Evolutionary conservation across 495 filamentous ascomycete species (phyloP).

Genomic region (Talaromyces trachyspermus): DNA sequence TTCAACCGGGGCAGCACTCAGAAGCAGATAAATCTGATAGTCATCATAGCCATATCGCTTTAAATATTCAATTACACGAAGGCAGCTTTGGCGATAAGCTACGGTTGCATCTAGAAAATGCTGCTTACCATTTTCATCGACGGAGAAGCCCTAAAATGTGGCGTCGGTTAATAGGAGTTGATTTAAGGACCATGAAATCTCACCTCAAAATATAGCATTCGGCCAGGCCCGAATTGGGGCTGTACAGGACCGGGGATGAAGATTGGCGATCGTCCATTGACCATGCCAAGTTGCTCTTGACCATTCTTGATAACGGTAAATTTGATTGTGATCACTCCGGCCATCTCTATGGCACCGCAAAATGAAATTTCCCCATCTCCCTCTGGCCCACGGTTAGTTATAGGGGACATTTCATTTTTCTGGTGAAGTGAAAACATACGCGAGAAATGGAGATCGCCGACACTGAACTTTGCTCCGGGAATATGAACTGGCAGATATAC

Average conservation of each 20-base stretch:
- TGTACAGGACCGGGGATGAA: constrained; percentile 89
- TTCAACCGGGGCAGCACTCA: constrained; percentile 86
- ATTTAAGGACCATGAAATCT: not conserved
- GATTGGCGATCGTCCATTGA: constrained; percentile 60
- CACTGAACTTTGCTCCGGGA: constrained; percentile 81
- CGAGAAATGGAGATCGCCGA: constrained; percentile 87
- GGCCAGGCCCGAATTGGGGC: constrained; percentile 79
- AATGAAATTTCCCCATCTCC: constrained; percentile 94
- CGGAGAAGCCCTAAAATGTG: constrained; percentile 91
- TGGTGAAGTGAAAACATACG: not conserved
- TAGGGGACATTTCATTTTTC: too few species aligned
- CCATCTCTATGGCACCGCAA: constrained; percentile 97
- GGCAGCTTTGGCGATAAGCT: constrained; percentile 79
- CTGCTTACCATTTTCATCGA: constrained; percentile 87
- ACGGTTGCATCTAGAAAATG: constrained; percentile 91
- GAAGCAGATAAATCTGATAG: constrained; percentile 85
- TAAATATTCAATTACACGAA: constrained; percentile 82
- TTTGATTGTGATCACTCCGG: constrained; percentile 86
- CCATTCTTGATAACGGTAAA: constrained; percentile 84
- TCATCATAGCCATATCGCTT: constrained; percentile 67
- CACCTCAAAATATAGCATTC: constrained; percentile 84
- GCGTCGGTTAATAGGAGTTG: constrained; percentile 49
- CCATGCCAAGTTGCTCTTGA: constrained; percentile 63
- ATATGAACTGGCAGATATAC: constrained; percentile 86
- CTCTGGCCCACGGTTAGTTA: constrained; percentile 39